Percentiles rank a stretch among this genome's conserved stretches.
Conservation (phyloP, 2,329 filamentous ascomycete genomes). For the Ophiosphaerella herpotricha region DNA sequence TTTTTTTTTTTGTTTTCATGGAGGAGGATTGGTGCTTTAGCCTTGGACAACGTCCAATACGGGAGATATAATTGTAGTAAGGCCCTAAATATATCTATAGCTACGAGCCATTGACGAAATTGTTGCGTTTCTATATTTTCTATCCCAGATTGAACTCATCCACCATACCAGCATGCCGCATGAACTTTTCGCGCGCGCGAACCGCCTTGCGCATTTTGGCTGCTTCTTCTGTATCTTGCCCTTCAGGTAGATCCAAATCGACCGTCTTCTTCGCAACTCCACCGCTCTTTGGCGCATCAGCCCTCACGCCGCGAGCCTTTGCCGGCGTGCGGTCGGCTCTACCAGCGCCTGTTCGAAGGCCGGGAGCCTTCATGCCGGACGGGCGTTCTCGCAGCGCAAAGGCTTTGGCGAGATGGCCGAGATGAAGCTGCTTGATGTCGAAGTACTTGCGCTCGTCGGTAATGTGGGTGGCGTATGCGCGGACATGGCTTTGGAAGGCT, state of each 20-base stretch:
- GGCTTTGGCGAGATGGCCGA: slow-evolving; percentile 92
- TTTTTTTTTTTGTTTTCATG: neutral
- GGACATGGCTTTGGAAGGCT: slow-evolving; percentile 88
- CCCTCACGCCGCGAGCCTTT: slow-evolving; percentile 48
- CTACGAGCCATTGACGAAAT: neutral
- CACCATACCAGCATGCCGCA: slow-evolving; percentile 58
- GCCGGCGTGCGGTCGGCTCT: slow-evolving; percentile 32
- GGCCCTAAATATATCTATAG: neutral
- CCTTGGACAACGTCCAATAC: too few relatives aligned
- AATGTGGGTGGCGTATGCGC: slow-evolving; percentile 93
- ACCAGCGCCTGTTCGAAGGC: slow-evolving; percentile 53
- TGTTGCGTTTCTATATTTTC: neutral
- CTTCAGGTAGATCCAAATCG: slow-evolving; percentile 40
- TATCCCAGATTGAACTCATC: slow-evolving; percentile 70
- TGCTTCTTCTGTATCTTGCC: slow-evolving; percentile 60
- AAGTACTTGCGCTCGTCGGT: slow-evolving; percentile 84
- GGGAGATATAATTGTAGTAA: too few relatives aligned
- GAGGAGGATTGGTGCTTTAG: neutral
- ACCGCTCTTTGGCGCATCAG: slow-evolving; percentile 40
- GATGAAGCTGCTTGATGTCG: slow-evolving; percentile 86
- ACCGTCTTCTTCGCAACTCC: slow-evolving; percentile 22
- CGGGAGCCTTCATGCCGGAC: slow-evolving; percentile 69
- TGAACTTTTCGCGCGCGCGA: slow-evolving; percentile 50
- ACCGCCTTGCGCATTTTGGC: slow-evolving; percentile 67
- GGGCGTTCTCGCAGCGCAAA: slow-evolving; percentile 90